Conservation (phyloP, 306 rosid species). For the Begonia masoniana region DNA sequence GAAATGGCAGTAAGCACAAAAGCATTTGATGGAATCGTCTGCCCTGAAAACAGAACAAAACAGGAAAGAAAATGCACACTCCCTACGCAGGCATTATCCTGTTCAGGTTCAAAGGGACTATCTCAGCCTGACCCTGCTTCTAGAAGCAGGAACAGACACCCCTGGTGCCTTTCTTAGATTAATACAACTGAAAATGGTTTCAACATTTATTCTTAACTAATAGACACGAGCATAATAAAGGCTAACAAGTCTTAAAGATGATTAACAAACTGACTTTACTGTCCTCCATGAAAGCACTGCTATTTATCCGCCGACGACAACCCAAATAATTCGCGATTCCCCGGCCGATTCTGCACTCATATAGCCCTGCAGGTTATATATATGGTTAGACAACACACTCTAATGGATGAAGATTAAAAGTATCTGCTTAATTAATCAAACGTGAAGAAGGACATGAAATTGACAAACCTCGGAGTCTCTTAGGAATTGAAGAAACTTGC, state of each 20-base stretch:
- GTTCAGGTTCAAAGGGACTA: constrained; percentile 99
- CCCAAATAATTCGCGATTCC: not conserved
- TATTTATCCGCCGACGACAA: not conserved
- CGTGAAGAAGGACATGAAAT: not conserved
- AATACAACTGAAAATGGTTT: constrained; percentile 14
- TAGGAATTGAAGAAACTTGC: constrained; percentile 40
- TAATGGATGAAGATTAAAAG: no score
- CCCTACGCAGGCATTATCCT: constrained; percentile 99
- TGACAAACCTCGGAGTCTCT: constrained; percentile 41
- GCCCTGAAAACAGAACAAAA: constrained; percentile 46
- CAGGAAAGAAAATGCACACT: constrained; percentile 67
- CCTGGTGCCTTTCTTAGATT: constrained; percentile 84
- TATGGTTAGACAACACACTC: not conserved
- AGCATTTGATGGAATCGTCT: constrained; percentile 11
- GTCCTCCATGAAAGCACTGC: constrained; percentile 22
- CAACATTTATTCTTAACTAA: constrained; percentile 26
- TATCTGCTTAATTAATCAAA: not conserved
- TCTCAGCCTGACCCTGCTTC: constrained; percentile 88
- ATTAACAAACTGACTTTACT: constrained; percentile 34
- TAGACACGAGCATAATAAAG: constrained; percentile 16
- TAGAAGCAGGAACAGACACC: constrained; percentile 81
- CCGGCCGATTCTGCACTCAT: constrained; percentile 21
- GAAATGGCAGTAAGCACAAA: constrained; percentile 22
- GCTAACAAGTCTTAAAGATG: constrained; percentile 11
- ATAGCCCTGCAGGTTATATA: not conserved